phyloP scores from a whole-genome alignment of 257 asterid genomes.

The Salvia miltiorrhiza region DNA sequence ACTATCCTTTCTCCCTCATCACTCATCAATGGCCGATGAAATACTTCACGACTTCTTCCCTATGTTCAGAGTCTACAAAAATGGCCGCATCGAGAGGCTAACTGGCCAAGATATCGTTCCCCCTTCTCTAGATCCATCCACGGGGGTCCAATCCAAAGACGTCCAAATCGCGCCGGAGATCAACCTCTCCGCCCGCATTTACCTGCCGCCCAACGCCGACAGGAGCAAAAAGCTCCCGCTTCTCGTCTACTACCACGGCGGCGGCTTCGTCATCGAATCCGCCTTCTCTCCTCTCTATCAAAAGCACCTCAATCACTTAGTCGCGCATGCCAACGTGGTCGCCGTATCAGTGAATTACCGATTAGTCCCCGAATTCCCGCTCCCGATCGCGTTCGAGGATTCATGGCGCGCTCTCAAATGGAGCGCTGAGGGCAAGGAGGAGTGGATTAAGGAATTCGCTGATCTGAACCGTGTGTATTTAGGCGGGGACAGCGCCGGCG shows the following conservation, averaged over 20 bases:
- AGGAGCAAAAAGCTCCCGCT: background rate
- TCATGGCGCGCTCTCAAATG: slow-evolving; percentile 36
- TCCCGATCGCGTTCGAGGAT: slow-evolving; percentile 61
- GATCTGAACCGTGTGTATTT: slow-evolving; percentile 31
- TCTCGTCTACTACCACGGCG: background rate
- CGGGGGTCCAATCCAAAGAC: slow-evolving; percentile 46
- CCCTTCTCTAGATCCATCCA: slow-evolving; percentile 30
- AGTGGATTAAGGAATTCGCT: slow-evolving; percentile 35
- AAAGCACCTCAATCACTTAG: background rate
- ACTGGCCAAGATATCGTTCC: slow-evolving; percentile 9
- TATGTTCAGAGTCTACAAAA: slow-evolving; percentile 24
- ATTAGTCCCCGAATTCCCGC: slow-evolving; percentile 55
- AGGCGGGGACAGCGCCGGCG: slow-evolving; percentile 40
- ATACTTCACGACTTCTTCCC: slow-evolving; percentile 33
- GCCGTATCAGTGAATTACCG: slow-evolving; percentile 40
- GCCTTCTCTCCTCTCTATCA: background rate
- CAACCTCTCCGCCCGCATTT: slow-evolving; percentile 24
- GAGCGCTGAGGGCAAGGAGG: slow-evolving; percentile 4
- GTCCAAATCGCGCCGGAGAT: slow-evolving; percentile 32
- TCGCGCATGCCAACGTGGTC: background rate
- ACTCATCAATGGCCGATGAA: slow-evolving; percentile 33
- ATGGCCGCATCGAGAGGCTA: slow-evolving; percentile 40
- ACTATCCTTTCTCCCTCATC: background rate
- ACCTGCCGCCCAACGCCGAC: background rate
- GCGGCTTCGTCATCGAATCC: background rate